Base-by-base conservation (phyloP, 208 protist genomes). In the Trypanosomatidae sp. region DNA sequence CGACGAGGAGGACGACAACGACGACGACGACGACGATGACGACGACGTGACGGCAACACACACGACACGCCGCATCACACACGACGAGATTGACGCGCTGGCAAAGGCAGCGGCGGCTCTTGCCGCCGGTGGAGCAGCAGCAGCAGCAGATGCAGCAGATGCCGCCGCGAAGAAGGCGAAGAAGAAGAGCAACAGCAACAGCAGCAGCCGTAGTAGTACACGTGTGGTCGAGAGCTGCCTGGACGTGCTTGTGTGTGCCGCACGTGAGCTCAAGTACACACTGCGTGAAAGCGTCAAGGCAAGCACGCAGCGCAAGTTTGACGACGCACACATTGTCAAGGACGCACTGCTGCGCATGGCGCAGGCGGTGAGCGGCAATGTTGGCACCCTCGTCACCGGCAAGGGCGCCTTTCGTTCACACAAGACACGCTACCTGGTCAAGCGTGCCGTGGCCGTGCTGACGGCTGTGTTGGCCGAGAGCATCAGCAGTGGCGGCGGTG, bases 271-370 rank as follows among this genome's bases (percentile, higher is more conserved):
- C 11, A 77, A 77, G 19, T 89, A 88, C 59, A 30, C 19, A 22
- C 40, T 90, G 25, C 75, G 76, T 48, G 77, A 93, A 52, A 62
- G 63, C n/a, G 68, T 68, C 3, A 65, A 66, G n/a, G 45, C 63
- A 24, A 66, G 57, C 56, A 65, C 77, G 0, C 78, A 65, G 6
- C 76, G 80, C 25, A 89, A 90, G 64, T 93, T 93, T 48, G 80
- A 89, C 51, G 77, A 93, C 22, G 79, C 85, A n/a, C 53, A 70
- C n/a, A 55, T 88, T 3, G 85, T 93, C 43, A 93, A 93, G 49
- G 60, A 89, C 56, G 66, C 71, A 13, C 48, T 93, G 38, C 53
- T 93, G n/a, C 27, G 52, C n/a, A 43, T 88, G 32, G 64, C 69
- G 1, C 73, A 82, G 45, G 61, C 71, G 45, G 52, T 86, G 7